phyloP scores from a whole-genome alignment of 169 alveolate species.

The Plasmodium billcollinsi region DNA sequence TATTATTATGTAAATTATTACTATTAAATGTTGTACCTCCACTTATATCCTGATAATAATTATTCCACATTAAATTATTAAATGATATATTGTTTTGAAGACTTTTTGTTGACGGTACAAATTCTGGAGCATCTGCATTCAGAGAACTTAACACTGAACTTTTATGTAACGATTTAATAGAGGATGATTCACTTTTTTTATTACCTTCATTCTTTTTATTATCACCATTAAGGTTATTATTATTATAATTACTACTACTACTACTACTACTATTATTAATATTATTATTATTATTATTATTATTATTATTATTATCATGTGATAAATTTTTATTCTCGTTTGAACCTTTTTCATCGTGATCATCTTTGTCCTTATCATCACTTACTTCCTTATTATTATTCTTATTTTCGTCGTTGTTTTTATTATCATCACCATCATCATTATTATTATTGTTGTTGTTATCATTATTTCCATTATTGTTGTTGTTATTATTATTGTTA shows the following conservation, averaged over 20 bases:
- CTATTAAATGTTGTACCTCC: neutral
- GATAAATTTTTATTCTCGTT: neutral
- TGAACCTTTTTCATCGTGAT: constrained; percentile 1
- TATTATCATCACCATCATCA: neutral
- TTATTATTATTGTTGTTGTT: neutral
- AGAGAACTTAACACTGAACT: constrained; percentile 38
- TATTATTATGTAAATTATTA: constrained; percentile 1
- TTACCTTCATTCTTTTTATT: constrained; percentile 7
- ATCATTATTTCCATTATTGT: neutral
- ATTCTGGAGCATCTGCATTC: constrained; percentile 78
- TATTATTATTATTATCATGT: neutral
- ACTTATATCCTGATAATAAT: constrained; percentile 59
- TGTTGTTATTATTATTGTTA: neutral
- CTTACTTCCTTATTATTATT: constrained; percentile 3
- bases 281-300: neutral
- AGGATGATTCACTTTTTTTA: neutral
- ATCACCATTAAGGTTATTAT: neutral
- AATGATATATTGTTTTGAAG: constrained; percentile 25
- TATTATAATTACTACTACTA: neutral
- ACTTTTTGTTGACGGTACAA: constrained; percentile 72
- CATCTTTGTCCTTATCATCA: constrained; percentile 6
- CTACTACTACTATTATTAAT: neutral
- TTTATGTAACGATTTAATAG: constrained; percentile 1
- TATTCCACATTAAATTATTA: constrained; percentile 61
- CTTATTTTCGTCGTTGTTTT: neutral